Evolutionary conservation across 257 asterid genomes (phyloP).

Genomic region (Plantago major): DNA sequence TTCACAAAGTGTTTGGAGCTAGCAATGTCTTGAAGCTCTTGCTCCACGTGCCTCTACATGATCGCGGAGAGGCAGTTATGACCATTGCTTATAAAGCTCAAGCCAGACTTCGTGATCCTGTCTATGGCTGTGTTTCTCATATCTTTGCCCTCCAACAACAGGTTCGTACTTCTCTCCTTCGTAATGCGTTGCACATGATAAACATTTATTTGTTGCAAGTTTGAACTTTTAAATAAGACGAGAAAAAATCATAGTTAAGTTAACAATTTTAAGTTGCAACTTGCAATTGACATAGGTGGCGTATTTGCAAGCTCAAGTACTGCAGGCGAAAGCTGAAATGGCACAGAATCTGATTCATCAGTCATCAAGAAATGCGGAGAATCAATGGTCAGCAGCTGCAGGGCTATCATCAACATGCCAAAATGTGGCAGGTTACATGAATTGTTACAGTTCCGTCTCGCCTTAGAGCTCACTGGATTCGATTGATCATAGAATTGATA

Average conservation of each 20-base stretch:
- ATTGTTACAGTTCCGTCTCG: constrained; percentile 31
- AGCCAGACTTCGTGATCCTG: constrained; percentile 78
- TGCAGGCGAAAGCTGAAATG: constrained; percentile 63
- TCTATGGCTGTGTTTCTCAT: constrained; percentile 83
- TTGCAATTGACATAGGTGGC: constrained; percentile 51
- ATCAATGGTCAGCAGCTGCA: constrained; percentile 39
- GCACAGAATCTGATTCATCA: constrained; percentile 48
- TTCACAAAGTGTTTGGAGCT: constrained; percentile 92
- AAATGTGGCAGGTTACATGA: constrained; percentile 23
- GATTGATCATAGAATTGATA: constrained; percentile 25
- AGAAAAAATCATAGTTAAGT: neutral
- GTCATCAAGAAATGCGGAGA: constrained; percentile 34
- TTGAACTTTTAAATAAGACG: too few species aligned
- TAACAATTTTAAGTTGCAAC: neutral
- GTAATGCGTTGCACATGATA: neutral
- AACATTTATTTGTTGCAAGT: neutral
- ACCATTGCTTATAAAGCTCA: constrained; percentile 92
- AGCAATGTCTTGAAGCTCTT: constrained; percentile 81
- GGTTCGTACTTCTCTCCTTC: constrained; percentile 28
- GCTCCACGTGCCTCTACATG: constrained; percentile 57
- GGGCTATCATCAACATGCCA: constrained; percentile 24
- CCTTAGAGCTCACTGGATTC: constrained; percentile 74
- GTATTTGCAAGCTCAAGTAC: constrained; percentile 67
- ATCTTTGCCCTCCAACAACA: constrained; percentile 79
- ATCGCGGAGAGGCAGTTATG: constrained; percentile 76